A percentile compares a stretch with the other conserved stretches of the same genome.
These are phyloP conservation scores for Posidonia australis DNA, from an alignment of 106 monocot genomes.

Conservation along the genomic window DNA sequence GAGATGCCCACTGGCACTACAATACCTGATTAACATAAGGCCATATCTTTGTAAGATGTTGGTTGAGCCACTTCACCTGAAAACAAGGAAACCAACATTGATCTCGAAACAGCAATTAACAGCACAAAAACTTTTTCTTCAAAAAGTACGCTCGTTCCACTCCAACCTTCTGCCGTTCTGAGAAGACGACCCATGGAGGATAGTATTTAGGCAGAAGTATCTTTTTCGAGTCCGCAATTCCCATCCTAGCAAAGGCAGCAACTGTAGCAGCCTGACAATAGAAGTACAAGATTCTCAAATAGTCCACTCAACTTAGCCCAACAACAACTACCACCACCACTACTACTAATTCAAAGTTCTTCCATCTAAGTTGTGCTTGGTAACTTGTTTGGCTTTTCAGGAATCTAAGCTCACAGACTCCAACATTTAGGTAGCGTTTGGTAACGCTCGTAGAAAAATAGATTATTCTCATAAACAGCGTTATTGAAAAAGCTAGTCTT, in stretches of 20 bases:
- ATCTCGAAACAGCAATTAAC: not conserved
- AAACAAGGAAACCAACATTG: conserved; percentile 19
- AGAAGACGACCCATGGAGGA: conserved; percentile 91
- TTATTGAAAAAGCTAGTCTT: no score
- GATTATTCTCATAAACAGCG: no score
- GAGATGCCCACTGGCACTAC: not conserved
- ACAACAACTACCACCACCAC: not conserved
- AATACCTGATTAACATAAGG: conserved; percentile 89
- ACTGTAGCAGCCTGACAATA: conserved; percentile 57
- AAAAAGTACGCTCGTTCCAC: not conserved
- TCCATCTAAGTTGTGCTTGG: no score
- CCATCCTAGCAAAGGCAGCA: conserved; percentile 72
- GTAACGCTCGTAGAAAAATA: no score
- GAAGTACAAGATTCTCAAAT: not conserved
- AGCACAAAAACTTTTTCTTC: not conserved
- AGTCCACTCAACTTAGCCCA: not conserved
- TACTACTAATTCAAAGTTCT: not conserved
- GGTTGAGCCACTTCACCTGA: conserved; percentile 93
- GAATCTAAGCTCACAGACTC: no score
- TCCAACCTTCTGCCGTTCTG: conserved; percentile 79
- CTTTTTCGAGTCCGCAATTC: conserved; percentile 73
- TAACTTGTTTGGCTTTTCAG: no score
- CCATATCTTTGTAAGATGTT: conserved; percentile 78
- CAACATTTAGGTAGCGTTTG: no score
- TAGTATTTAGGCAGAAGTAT: conserved; percentile 64